These are phyloP conservation scores for Crithidia acanthocephali DNA, from an alignment of 208 protist species.

Conservation along the genomic window DNA sequence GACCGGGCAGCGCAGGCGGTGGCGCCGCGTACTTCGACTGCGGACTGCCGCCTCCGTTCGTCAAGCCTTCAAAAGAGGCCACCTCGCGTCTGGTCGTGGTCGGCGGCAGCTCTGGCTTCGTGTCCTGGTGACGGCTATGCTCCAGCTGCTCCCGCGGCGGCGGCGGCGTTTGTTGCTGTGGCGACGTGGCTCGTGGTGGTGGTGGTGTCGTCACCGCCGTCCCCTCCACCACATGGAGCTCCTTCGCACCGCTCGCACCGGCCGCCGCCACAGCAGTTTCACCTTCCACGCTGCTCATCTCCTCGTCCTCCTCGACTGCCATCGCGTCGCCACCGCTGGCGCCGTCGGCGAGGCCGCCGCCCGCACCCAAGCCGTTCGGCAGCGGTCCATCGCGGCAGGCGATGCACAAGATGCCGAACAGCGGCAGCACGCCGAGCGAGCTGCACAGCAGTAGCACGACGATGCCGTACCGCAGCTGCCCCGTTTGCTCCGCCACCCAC, in stretches of 20 bases:
- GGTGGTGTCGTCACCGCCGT: background rate
- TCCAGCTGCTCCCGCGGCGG: background rate
- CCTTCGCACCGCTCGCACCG: background rate
- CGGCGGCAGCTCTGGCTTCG: background rate
- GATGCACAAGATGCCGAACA: slow-evolving; percentile 50
- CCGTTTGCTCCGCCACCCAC: slow-evolving; percentile 65
- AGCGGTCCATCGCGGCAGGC: slow-evolving; percentile 25
- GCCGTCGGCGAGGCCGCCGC: background rate
- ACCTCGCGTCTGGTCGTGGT: background rate
- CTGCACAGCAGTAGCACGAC: slow-evolving; percentile 70
- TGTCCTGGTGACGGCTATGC: background rate
- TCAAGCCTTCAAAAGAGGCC: background rate
- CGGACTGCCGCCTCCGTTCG: background rate
- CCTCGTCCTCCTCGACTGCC: background rate
- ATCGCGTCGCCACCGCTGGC: background rate
- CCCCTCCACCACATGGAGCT: background rate
- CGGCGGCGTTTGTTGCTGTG: background rate
- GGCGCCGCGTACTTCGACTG: background rate
- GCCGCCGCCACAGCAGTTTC: background rate
- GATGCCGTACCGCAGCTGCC: slow-evolving; percentile 79
- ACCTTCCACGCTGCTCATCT: slow-evolving; percentile 14
- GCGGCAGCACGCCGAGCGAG: slow-evolving; percentile 63
- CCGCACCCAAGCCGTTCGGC: background rate
- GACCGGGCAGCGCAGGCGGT: background rate
- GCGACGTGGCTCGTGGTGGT: background rate